Conservation (phyloP, 2,329 filamentous ascomycete species). For the Coleophoma eucalyptorum region DNA sequence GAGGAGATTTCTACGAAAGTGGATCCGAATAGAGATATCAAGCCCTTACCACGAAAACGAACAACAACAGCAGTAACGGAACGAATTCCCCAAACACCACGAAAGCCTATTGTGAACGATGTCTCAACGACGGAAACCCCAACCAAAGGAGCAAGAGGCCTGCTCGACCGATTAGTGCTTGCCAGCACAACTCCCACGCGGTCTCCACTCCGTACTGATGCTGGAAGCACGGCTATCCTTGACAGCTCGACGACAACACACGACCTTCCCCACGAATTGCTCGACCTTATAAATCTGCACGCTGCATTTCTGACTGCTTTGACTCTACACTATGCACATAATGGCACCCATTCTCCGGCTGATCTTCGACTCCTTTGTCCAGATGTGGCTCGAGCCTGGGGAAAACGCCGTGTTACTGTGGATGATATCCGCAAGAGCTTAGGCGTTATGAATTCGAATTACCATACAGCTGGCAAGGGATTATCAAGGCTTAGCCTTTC, state of each 20-base stretch:
- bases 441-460: conserved; percentile 47
- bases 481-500: conserved; percentile 34
- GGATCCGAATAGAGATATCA: conserved; percentile 7
- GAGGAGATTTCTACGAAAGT: conserved; percentile 5
- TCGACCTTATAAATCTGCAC: conserved; percentile 61
- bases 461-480: conserved; percentile 29
- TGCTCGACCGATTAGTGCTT: conserved; percentile 25
- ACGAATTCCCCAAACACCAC: conserved; percentile 19
- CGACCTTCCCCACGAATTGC: conserved; percentile 45
- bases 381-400: conserved; percentile 65
- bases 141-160: conserved; percentile 23
- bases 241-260: conserved; percentile 4
- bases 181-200: conserved; percentile 16
- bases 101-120: conserved; percentile 12
- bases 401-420: conserved; percentile 61
- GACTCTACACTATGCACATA: conserved; percentile 66
- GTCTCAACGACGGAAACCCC: conserved; percentile 20
- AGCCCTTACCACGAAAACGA: conserved; percentile 9
- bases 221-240: conserved; percentile 10
- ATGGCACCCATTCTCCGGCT: conserved; percentile 57
- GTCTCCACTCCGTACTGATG: conserved; percentile 10
- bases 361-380: conserved; percentile 60
- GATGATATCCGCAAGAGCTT: conserved; percentile 65
- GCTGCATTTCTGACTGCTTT: conserved; percentile 65
- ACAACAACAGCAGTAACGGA: conserved; percentile 1